Conservation (phyloP, 2,329 filamentous ascomycete genomes). For the Diaporthe citriasiana region DNA sequence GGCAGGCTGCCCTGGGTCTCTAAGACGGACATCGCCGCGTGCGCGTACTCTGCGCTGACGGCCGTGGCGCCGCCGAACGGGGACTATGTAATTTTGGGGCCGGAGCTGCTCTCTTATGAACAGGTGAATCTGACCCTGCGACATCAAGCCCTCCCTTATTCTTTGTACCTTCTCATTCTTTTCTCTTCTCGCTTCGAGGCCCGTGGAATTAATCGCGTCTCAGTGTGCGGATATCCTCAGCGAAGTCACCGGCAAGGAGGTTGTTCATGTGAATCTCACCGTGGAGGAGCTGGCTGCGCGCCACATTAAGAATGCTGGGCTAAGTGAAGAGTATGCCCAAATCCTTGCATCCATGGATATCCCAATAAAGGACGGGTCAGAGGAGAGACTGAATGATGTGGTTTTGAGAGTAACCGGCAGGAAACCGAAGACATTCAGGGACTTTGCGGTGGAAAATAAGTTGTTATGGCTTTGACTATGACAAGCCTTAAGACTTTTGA, state of each 20-base stretch:
- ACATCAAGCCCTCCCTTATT: background rate
- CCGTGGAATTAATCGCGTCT: background rate
- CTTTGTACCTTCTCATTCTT: background rate
- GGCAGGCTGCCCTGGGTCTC: conserved; percentile 63
- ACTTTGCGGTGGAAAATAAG: conserved; percentile 48
- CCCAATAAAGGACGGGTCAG: conserved; percentile 52
- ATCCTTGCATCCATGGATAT: conserved; percentile 53
- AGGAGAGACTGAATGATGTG: conserved; percentile 54
- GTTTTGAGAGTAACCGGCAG: conserved; percentile 53
- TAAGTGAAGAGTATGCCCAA: conserved; percentile 51
- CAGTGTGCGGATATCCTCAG: conserved; percentile 54
- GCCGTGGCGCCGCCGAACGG: conserved; percentile 56
- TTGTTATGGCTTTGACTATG: conserved; percentile 45
- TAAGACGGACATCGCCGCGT: conserved; percentile 61
- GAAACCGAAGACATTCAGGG: conserved; percentile 50
- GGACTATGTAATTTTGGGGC: conserved; percentile 55
- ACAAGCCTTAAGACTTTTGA: background rate
- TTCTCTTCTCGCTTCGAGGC: conserved; percentile 9
- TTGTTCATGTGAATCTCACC: conserved; percentile 54
- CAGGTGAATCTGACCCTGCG: conserved; percentile 48
- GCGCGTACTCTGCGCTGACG: conserved; percentile 58
- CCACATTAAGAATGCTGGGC: conserved; percentile 45
- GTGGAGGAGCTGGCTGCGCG: conserved; percentile 48
- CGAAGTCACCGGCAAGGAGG: conserved; percentile 50
- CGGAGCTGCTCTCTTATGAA: conserved; percentile 54